Percentiles rank a stretch among this genome's conserved stretches.
Evolutionary conservation across 306 rosid species (phyloP).

Genomic region (Ziziphus jujuba): DNA sequence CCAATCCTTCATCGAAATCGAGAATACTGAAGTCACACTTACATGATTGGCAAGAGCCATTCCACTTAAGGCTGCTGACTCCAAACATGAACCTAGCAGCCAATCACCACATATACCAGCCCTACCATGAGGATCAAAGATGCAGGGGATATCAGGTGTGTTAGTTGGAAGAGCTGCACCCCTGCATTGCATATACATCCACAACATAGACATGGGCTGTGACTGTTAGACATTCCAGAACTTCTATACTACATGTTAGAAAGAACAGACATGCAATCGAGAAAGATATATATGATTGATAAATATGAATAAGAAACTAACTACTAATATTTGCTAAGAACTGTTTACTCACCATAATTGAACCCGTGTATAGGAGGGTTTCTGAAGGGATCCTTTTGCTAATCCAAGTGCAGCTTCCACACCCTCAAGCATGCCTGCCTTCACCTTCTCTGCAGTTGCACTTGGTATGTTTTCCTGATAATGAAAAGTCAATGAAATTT

Average conservation of each 20-base stretch:
- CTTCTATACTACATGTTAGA: too few relatives aligned
- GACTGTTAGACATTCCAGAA: too few relatives aligned
- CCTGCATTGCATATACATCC: constrained; percentile 43
- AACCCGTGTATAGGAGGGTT: constrained; percentile 61
- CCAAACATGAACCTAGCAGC: constrained; percentile 89
- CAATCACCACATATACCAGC: constrained; percentile 97
- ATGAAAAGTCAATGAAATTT: not conserved
- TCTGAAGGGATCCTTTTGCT: constrained; percentile 64
- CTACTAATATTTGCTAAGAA: not conserved
- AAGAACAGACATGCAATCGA: too few relatives aligned
- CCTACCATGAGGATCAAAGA: constrained; percentile 85
- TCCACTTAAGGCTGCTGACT: constrained; percentile 88
- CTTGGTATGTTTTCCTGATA: constrained; percentile 81
- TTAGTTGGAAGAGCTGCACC: constrained; percentile 95
- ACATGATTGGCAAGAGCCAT: constrained; percentile 81
- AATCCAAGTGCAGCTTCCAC: constrained; percentile 84
- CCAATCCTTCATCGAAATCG: not conserved
- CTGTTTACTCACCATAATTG: constrained; percentile 67
- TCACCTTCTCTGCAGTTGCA: constrained; percentile 68
- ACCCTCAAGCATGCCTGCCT: constrained; percentile 72
- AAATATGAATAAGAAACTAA: too few relatives aligned
- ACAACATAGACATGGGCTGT: not conserved
- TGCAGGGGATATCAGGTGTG: constrained; percentile 76
- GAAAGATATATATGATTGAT: too few relatives aligned
- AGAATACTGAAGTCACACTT: constrained; percentile 23